These are phyloP conservation scores for Nannochloris sp. DNA, from an alignment of 139 green algal species.

Conservation along the genomic window DNA sequence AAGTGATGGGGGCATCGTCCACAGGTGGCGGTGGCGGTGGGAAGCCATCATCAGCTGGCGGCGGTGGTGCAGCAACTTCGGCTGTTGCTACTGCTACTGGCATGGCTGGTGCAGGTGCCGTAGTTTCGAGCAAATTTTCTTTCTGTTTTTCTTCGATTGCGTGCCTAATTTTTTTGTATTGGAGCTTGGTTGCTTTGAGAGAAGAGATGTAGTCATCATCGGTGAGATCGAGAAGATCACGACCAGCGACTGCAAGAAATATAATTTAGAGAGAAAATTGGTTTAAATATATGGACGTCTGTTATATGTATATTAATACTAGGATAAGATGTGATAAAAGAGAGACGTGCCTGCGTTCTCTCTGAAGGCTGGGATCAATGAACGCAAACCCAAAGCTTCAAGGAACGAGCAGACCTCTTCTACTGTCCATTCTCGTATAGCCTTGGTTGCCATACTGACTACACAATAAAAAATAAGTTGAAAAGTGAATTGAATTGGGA, in stretches of 20 bases:
- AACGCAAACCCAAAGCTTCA: background rate
- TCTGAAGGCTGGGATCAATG: background rate
- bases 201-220: background rate
- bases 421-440: conserved; percentile 1
- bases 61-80: too few relatives aligned
- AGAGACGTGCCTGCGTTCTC: background rate
- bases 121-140: background rate
- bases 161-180: background rate
- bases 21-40: background rate
- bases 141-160: background rate
- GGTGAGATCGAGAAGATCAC: background rate
- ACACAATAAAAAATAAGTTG: too few relatives aligned
- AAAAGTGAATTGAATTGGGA: too few relatives aligned
- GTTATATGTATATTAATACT: too few relatives aligned
- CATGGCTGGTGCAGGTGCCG: background rate
- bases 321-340: background rate
- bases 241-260: background rate
- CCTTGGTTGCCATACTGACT: too few relatives aligned
- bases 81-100: too few relatives aligned
- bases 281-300: too few relatives aligned
- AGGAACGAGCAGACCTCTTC: background rate
- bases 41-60: background rate
- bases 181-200: background rate
- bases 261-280: too few relatives aligned
- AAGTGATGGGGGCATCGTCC: background rate